These are phyloP conservation scores for Spinellus fusiger DNA, from an alignment of 192 early-diverging fungal species.

Conservation along the genomic window DNA sequence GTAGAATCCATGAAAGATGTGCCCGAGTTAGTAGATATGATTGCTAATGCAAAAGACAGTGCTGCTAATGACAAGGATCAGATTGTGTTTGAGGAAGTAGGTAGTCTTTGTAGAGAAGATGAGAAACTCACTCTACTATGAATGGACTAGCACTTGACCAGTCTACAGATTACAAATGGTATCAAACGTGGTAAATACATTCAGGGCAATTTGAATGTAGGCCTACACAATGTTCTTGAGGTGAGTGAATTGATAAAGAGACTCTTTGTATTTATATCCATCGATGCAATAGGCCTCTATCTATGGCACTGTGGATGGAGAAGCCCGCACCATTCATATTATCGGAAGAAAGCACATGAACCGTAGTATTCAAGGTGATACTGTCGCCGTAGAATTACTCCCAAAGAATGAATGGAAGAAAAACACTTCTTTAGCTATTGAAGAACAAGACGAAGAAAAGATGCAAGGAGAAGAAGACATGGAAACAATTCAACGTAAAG, in stretches of 20 bases:
- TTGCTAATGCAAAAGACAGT: conserved; percentile 48
- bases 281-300: conserved; percentile 57
- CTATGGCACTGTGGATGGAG: conserved; percentile 67
- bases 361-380: conserved; percentile 88
- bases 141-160: conserved; percentile 60
- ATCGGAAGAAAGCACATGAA: conserved; percentile 82
- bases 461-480: conserved; percentile 20
- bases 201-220: conserved; percentile 81
- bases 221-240: conserved; percentile 84
- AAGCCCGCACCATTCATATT: conserved; percentile 70
- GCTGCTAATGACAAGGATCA: conserved; percentile 48
- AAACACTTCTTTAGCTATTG: conserved; percentile 60
- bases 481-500: conserved; percentile 45
- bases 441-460: conserved; percentile 66
- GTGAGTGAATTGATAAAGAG: conserved; percentile 20
- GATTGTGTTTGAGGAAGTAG: conserved; percentile 60
- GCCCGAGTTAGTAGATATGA: conserved; percentile 92
- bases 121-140: background rate
- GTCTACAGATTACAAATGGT: conserved; percentile 75
- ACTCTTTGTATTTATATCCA: background rate
- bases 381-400: conserved; percentile 81
- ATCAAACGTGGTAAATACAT: conserved; percentile 73
- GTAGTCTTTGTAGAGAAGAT: background rate
- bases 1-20: conserved; percentile 62
- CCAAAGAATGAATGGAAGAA: conserved; percentile 83